Evolutionary conservation across 257 asterid genomes (phyloP).

Genomic region (Cordia subcordata): DNA sequence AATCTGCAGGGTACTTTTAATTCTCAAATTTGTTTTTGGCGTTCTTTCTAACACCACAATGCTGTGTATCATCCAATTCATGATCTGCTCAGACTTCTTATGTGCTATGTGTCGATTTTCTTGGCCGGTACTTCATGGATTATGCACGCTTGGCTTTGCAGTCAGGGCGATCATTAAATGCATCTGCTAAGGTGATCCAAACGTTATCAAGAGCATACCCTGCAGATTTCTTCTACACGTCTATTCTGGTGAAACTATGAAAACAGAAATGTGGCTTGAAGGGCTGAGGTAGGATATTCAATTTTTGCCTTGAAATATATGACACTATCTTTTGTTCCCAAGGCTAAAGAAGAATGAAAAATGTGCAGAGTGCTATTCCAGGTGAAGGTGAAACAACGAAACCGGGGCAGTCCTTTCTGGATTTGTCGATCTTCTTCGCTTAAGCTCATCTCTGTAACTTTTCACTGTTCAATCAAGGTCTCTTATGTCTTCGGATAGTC

Average conservation of each 20-base stretch:
- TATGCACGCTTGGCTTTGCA: conserved; percentile 95
- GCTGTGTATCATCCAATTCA: not conserved
- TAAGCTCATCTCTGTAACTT: conserved; percentile 48
- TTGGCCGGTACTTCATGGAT: conserved; percentile 91
- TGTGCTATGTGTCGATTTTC: conserved; percentile 49
- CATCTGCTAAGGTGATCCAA: conserved; percentile 75
- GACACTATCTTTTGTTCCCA: not conserved
- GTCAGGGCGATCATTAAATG: conserved; percentile 66
- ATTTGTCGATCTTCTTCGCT: conserved; percentile 48
- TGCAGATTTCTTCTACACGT: conserved; percentile 83
- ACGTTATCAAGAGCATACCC: conserved; percentile 61
- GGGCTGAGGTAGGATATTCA: conserved; percentile 49
- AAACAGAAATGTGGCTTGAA: conserved; percentile 92
- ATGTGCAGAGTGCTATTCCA: conserved; percentile 82
- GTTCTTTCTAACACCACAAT: not conserved
- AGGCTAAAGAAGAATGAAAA: conserved; percentile 21
- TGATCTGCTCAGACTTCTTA: not conserved
- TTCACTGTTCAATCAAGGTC: too few relatives aligned
- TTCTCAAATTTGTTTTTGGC: conserved; percentile 2
- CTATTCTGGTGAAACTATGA: conserved; percentile 84
- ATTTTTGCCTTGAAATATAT: not conserved
- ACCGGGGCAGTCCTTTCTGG: conserved; percentile 80
- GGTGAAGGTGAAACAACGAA: conserved; percentile 87
- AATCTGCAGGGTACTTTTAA: conserved; percentile 67
- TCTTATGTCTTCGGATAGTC: too few relatives aligned